Evolutionary conservation across 805 yeast species (phyloP), one percentile per base, ranked within the genome.

Genomic region (Kodamaea restingae): DNA sequence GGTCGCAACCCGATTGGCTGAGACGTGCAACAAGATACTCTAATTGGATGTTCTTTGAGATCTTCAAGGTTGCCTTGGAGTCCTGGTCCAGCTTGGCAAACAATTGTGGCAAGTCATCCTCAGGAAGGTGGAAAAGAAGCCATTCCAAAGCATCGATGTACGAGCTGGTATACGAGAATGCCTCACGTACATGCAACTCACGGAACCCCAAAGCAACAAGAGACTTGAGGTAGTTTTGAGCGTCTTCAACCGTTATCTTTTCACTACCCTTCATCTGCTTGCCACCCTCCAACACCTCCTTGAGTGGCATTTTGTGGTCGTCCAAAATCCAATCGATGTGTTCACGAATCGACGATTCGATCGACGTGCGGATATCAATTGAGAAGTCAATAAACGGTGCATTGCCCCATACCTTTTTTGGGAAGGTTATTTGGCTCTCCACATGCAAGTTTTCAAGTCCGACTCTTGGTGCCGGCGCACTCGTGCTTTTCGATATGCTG

Each of bases 51-150:
- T 78, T 73, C 8, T 70, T 71, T 3, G 81, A 63, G n/a, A 76
- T 63, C 44, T 75, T 84, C 30, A 84, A 66, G 38, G 74, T 70
- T 17, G 80, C 73, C 35, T 73, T 75, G 0, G 82, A 67, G 48
- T 81, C 88, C 32, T 71, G 71, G 15, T 72, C 70, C 29, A 76
- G 63, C 44, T 80, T 78, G 12, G 73, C 70, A 51, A 84, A 84
- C 34, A 70, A 65, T 0, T 62, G 48, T 0, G 98, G 98, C 22
- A 91, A 65, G 52, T 91, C 98, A 54, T 90, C 98, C 46, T 93
- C 97, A 0, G 98, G 98, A 3, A 91, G 76, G 52, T 91, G 93
- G 48, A 90, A 81, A 8, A 91, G 61, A 14, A 91, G 71, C 91
- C 93, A 84, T 44, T 81, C 86, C 31, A 84, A 58, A 0, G 82